A percentile compares a stretch with the other conserved stretches of the same genome.
Evolutionary conservation across 1,139 yeast species (phyloP).

Genomic region (Kluyveromyces marxianus): DNA sequence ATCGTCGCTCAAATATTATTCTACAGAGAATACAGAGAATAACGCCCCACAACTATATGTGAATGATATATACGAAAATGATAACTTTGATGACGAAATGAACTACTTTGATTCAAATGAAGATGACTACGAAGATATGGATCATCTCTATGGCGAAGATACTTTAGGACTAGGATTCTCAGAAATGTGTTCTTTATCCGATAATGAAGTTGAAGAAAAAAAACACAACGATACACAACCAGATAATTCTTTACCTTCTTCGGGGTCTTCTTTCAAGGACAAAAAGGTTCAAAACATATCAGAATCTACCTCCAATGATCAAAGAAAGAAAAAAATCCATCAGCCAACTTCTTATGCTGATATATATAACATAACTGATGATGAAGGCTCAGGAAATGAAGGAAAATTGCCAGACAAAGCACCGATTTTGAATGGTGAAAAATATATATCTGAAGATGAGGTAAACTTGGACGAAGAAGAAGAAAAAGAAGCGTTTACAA

Average conservation of each 20-base stretch:
- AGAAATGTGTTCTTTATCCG: conserved; percentile 22
- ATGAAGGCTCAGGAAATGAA: conserved; percentile 9
- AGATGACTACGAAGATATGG: conserved; percentile 37
- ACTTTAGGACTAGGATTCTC: conserved; percentile 16
- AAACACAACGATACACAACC: conserved; percentile 24
- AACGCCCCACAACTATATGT: conserved; percentile 29
- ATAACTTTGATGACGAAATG: conserved; percentile 47
- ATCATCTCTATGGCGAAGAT: conserved; percentile 34
- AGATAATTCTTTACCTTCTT: conserved; percentile 2
- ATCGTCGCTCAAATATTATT: conserved; percentile 53
- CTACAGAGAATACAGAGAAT: conserved; percentile 29
- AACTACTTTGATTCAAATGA: conserved; percentile 35
- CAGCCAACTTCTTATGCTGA: conserved; percentile 16
- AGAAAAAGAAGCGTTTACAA: neutral
- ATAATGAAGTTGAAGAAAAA: conserved; percentile 26
- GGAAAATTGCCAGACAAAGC: conserved; percentile 1
- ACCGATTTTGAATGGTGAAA: no score
- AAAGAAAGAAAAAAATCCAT: neutral
- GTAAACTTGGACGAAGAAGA: neutral
- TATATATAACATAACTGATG: conserved; percentile 6
- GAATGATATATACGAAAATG: conserved; percentile 40
- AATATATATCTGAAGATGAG: neutral
- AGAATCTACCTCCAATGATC: neutral
- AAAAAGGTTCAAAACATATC: neutral
- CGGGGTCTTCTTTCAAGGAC: neutral